phyloP scores from a whole-genome alignment of 2,329 filamentous ascomycete genomes.

The Hysterium pulicare region DNA sequence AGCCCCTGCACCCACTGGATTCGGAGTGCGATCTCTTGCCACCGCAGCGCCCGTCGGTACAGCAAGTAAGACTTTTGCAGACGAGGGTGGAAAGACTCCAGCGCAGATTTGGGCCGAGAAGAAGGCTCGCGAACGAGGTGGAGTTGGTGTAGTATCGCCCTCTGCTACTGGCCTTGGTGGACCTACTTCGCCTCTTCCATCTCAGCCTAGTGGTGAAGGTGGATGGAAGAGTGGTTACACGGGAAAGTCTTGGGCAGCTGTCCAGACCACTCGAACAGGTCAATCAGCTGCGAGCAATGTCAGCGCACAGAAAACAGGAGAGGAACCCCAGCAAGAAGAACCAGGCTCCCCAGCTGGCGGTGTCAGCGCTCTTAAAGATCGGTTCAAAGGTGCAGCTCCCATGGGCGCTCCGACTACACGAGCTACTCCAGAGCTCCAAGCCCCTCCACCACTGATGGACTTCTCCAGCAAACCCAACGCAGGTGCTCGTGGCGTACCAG shows the following conservation, averaged over 20 bases:
- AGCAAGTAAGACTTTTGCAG: slow-evolving; percentile 90
- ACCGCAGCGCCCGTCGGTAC: slow-evolving; percentile 66
- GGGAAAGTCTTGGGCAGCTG: slow-evolving; percentile 86
- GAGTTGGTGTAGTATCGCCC: slow-evolving; percentile 50
- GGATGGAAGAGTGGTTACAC: slow-evolving; percentile 90
- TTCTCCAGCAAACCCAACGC: slow-evolving; percentile 66
- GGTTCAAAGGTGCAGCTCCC: slow-evolving; percentile 73
- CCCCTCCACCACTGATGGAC: slow-evolving; percentile 61
- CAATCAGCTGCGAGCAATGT: slow-evolving; percentile 55
- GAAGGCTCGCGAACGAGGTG: slow-evolving; percentile 74
- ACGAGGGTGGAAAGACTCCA: slow-evolving; percentile 91
- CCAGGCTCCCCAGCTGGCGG: slow-evolving; percentile 60
- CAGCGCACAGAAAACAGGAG: slow-evolving; percentile 63
- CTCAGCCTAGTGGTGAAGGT: slow-evolving; percentile 67
- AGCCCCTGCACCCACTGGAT: slow-evolving; percentile 71
- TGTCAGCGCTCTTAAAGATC: slow-evolving; percentile 73
- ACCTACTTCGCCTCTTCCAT: slow-evolving; percentile 32
- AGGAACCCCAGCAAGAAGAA: slow-evolving; percentile 48
- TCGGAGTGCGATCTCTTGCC: slow-evolving; percentile 60
- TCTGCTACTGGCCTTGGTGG: slow-evolving; percentile 27
- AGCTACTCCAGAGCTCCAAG: slow-evolving; percentile 38
- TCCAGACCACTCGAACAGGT: slow-evolving; percentile 70
- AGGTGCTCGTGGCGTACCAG: slow-evolving; percentile 62
- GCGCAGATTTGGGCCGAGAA: slow-evolving; percentile 97
- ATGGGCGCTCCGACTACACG: slow-evolving; percentile 44